phyloP scores from a whole-genome alignment of 2,329 filamentous ascomycete species.

The Verticillium tricorpus region DNA sequence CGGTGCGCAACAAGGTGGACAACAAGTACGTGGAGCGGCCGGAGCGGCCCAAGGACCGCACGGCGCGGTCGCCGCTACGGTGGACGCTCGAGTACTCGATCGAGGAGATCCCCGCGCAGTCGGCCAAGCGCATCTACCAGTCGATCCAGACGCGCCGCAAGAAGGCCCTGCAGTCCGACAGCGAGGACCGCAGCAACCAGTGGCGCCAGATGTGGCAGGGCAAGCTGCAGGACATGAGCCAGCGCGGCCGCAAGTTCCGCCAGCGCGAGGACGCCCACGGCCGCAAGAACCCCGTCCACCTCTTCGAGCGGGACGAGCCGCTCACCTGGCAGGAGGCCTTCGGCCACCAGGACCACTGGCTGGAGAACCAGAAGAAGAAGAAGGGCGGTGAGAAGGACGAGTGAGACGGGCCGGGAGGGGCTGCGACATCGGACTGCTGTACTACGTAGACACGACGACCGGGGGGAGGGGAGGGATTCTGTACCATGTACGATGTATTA shows the following conservation, averaged over 20 bases:
- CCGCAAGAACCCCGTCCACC: conserved; percentile 37
- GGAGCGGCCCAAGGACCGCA: conserved; percentile 15
- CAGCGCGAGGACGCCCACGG: conserved; percentile 48
- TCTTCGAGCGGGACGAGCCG: conserved; percentile 38
- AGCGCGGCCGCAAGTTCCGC: conserved; percentile 56
- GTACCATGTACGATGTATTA: conserved; percentile 1
- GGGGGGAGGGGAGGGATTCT: neutral
- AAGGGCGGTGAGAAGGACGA: neutral
- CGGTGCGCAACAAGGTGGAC: conserved; percentile 69
- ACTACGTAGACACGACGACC: neutral
- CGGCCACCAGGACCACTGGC: conserved; percentile 10
- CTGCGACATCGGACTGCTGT: neutral
- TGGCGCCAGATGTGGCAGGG: conserved; percentile 45
- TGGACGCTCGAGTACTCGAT: conserved; percentile 82
- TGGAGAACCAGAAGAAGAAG: neutral
- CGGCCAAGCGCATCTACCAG: conserved; percentile 49
- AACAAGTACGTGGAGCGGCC: conserved; percentile 60
- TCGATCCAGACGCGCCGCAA: conserved; percentile 53
- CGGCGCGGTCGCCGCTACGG: conserved; percentile 30
- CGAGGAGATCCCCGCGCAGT: conserved; percentile 48
- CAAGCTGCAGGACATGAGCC: conserved; percentile 34
- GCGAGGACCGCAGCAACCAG: conserved; percentile 32
- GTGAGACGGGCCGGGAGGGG: neutral
- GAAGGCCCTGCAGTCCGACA: conserved; percentile 34
- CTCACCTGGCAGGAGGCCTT: conserved; percentile 31